Base-by-base conservation (phyloP, 495 filamentous ascomycete species). In the Cercophora scortea region DNA sequence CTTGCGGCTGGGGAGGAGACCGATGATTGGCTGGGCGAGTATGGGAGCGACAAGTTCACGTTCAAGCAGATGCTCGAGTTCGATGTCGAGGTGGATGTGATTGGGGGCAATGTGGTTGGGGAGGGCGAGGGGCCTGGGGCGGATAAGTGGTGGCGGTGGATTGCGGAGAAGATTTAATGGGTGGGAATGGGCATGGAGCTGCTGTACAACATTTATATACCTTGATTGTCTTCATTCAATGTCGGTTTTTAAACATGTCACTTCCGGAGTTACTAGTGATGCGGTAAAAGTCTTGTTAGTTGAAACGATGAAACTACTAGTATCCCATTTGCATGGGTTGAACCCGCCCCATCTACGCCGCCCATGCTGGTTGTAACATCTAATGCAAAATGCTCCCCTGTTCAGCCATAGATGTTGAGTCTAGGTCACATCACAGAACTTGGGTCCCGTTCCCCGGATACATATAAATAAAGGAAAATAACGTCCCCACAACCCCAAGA, bases 81-180 rank as follows among this genome's bases (percentile, higher is more conserved):
- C 56, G 80, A 88, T 56, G 79, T 95, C 34, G 74, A 80, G 54
- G 83, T 98, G 19, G 82, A 86, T 36, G 85, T 97, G 18, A 65
- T 83, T 19, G 87, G 90, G 15, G 90, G 90, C 3, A 89, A 84
- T 67, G 85, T 90, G 19, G 66, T 83, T 39, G 85, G 82, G n/a
- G 83, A 86, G 49, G 83, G 79, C 15, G 83, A 86, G 49, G 83
- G 79, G 16, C 77, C 82, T 13, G 80, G 83, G 15, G 83, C 89
- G 6, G 79, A 84, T 49, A 83, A 79, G 62, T 96, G 90, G 90
- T 92, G 90, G 78, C 79, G 80, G 53, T 98, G 94, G 94, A 82
- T 97, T 56, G 64, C 69, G 3, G 61, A 66, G 46, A 70, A 65
- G 56, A 42, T 63, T 41, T 25, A 33, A 7, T 2, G 25, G 25